These are phyloP conservation scores for Atalantia buxifolia DNA, from an alignment of 345 rosid genomes.

Conservation along the genomic window DNA sequence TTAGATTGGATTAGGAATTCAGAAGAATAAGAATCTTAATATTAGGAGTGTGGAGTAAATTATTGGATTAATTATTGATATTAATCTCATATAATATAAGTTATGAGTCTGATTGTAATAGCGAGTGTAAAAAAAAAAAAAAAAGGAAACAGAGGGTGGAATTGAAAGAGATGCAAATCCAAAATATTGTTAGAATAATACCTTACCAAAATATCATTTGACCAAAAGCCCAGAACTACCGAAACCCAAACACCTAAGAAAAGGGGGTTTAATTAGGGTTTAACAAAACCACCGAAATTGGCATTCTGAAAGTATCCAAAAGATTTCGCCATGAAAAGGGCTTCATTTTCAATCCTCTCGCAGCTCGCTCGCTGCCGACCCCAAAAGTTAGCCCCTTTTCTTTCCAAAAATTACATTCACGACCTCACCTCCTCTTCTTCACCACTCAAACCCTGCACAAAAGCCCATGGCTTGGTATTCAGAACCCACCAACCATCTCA, in stretches of 20 bases:
- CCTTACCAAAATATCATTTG: too few relatives aligned
- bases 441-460: constrained; percentile 35
- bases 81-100: too few relatives aligned
- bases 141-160: too few relatives aligned
- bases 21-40: too few relatives aligned
- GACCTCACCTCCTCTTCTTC: constrained; percentile 20
- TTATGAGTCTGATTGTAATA: too few relatives aligned
- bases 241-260: too few relatives aligned
- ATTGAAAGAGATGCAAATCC: too few relatives aligned
- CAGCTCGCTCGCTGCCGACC: constrained; percentile 33
- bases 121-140: too few relatives aligned
- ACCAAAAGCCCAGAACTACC: too few relatives aligned
- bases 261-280: constrained; percentile 35
- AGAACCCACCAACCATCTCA: constrained; percentile 39
- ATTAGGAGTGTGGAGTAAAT: too few relatives aligned
- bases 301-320: neutral
- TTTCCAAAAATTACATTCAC: constrained; percentile 24
- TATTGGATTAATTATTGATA: too few relatives aligned
- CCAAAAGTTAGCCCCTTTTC: constrained; percentile 23
- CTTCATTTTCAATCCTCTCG: constrained; percentile 53
- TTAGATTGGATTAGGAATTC: accelerated
- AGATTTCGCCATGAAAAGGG: constrained; percentile 47
- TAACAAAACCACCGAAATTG: constrained; percentile 5
- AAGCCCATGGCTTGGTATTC: constrained; percentile 30
- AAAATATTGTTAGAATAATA: too few relatives aligned